A percentile compares a stretch with the other conserved stretches of the same genome.
These are phyloP conservation scores for Globisporangium iwayamae DNA, from an alignment of 352 stramenopile species.

Conservation along the genomic window DNA sequence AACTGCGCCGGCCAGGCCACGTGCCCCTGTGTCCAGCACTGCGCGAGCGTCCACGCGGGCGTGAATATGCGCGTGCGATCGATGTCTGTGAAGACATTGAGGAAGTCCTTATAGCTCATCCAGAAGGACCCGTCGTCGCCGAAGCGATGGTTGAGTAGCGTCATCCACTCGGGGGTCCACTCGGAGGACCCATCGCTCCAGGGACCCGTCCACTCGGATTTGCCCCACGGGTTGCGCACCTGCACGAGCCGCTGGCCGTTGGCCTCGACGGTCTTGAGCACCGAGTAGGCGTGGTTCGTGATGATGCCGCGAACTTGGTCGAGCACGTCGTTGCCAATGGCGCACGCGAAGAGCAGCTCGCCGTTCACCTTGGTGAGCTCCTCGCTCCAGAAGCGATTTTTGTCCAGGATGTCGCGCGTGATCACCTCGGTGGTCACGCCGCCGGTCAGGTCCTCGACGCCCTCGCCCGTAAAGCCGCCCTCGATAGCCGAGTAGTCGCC, in stretches of 20 bases:
- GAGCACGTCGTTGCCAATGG: constrained; percentile 18
- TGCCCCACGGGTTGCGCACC: constrained; percentile 58
- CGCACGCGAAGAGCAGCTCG: constrained; percentile 35
- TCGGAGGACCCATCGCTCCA: constrained; percentile 47
- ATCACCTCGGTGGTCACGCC: constrained; percentile 37
- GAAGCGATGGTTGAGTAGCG: constrained; percentile 30
- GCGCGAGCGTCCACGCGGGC: constrained; percentile 32
- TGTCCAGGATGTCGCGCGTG: constrained; percentile 32
- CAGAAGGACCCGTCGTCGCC: constrained; percentile 64
- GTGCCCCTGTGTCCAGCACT: constrained; percentile 30
- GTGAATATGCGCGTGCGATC: constrained; percentile 40
- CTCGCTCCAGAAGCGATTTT: constrained; percentile 33
- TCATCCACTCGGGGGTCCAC: constrained; percentile 49
- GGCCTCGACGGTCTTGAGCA: constrained; percentile 38
- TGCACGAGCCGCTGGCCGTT: constrained; percentile 31
- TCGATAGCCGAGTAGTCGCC: constrained; percentile 69
- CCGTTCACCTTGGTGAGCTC: constrained; percentile 35
- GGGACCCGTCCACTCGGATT: constrained; percentile 43
- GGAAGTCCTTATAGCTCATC: constrained; percentile 50
- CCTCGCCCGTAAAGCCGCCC: constrained; percentile 47
- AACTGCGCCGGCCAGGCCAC: constrained; percentile 31
- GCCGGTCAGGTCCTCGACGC: constrained; percentile 40
- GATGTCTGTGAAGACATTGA: constrained; percentile 29
- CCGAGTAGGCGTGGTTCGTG: constrained; percentile 55
- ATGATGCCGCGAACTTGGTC: constrained; percentile 30